Base-by-base conservation (phyloP, 2,329 filamentous ascomycete genomes). In the Septoria linicola region DNA sequence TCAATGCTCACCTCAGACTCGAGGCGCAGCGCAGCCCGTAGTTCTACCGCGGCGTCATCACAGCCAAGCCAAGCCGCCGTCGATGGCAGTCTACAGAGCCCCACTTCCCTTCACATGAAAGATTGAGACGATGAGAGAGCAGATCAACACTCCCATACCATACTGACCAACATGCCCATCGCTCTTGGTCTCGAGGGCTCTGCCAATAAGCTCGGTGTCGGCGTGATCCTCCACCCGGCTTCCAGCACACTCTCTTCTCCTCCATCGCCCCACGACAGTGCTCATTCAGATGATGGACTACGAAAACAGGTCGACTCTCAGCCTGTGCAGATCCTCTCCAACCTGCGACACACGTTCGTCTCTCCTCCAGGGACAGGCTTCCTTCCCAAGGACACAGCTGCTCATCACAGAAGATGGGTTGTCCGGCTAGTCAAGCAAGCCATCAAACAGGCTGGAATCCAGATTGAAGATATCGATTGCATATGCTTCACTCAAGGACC, bases 141-240 rank as follows among this genome's bases (percentile, higher is more conserved):
- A 27, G 23, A 27, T 5, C 23, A 27, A 27, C 23, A 27, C 5
- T 27, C 5, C 19, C 13, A 32, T 49, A 20, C 46, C 32, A 31
- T 8, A 30, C 20, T 21, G 4, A 3, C 19, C 55, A 61, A 49
- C 3, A 70, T 70, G 68, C 65, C 67, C 76, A 85, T 88, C 61
- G 80, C 84, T 23, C 79, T 88, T 63, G 85, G 85, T 17, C 79
- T 89, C 68, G 93, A 99, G 77, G 92, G 93, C 70, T 96, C 89
- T 51, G 93, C 93, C 72, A 99, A 99, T 79, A 99, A 99, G 74
- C 83, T 99, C 45, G 93, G 92, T 61, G 86, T 97, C 52, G 93
- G 93, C 66, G 78, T 99, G 52, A 96, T 99, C 69, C 81, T 83
- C 19, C 93, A 97, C 75, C 78, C 83, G 3, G 63, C 73, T 56